A percentile compares a stretch with the other conserved stretches of the same genome.
phyloP scores from a whole-genome alignment of 805 yeast species.

The Candida manassasensis region DNA sequence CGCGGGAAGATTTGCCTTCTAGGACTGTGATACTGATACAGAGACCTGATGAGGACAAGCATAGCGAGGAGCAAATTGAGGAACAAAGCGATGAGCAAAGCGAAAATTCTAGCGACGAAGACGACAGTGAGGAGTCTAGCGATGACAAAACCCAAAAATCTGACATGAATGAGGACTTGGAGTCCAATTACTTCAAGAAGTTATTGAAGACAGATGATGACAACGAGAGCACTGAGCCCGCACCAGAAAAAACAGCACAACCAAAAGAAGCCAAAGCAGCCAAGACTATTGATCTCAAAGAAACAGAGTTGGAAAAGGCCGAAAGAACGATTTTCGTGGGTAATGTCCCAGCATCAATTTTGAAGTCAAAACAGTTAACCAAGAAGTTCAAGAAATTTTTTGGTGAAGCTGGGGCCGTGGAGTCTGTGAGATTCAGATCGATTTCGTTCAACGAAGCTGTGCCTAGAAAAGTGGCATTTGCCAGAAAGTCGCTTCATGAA shows the following conservation, averaged over 20 bases:
- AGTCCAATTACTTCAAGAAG: constrained; percentile 49
- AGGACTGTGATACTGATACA: constrained; percentile 18
- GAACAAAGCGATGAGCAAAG: constrained; percentile 15
- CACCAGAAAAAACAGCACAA: constrained; percentile 17
- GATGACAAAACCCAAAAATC: constrained; percentile 12
- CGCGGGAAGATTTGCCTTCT: constrained; percentile 22
- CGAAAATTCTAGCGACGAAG: constrained; percentile 17
- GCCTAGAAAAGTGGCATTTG: constrained; percentile 90
- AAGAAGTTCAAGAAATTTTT: constrained; percentile 67
- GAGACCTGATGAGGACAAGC: constrained; percentile 12
- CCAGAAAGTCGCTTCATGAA: constrained; percentile 70
- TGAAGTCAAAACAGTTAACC: constrained; percentile 56
- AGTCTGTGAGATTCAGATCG: constrained; percentile 85
- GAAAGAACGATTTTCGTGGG: constrained; percentile 86
- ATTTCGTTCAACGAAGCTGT: constrained; percentile 82
- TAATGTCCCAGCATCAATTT: constrained; percentile 63
- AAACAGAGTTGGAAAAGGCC: constrained; percentile 74
- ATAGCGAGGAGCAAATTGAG: constrained; percentile 16
- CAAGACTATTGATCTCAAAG: constrained; percentile 54
- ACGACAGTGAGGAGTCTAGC: constrained; percentile 8
- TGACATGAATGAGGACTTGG: constrained; percentile 47
- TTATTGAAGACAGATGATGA: constrained; percentile 33
- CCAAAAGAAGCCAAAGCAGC: constrained; percentile 28
- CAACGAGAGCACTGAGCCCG: constrained; percentile 13
- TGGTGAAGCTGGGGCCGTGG: constrained; percentile 47